phyloP scores from a whole-genome alignment of 768 basidiomycete species.

The Boletellus emodensis region DNA sequence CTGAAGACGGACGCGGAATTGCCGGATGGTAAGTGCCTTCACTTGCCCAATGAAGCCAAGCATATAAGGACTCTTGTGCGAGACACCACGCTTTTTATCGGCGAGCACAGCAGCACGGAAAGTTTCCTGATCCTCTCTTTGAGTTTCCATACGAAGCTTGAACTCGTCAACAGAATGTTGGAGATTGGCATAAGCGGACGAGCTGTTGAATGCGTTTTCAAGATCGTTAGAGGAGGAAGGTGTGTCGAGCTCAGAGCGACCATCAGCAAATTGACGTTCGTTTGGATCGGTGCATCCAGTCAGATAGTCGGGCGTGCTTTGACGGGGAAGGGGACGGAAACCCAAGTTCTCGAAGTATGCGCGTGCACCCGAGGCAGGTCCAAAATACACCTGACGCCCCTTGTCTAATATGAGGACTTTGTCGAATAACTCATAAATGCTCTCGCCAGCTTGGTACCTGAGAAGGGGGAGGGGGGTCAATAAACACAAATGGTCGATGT shows the following conservation, averaged over 20 bases:
- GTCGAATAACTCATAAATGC: slow-evolving; percentile 75
- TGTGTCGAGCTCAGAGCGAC: slow-evolving; percentile 52
- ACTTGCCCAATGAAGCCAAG: slow-evolving; percentile 76
- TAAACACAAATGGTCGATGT: neutral
- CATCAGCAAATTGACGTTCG: slow-evolving; percentile 74
- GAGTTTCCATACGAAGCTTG: slow-evolving; percentile 51
- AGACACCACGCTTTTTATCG: slow-evolving; percentile 76
- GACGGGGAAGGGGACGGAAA: slow-evolving; percentile 70
- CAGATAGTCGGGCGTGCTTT: slow-evolving; percentile 83
- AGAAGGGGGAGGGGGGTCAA: neutral
- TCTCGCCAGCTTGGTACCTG: slow-evolving; percentile 80
- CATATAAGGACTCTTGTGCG: slow-evolving; percentile 78
- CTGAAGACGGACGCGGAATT: slow-evolving; percentile 71
- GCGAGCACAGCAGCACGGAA: slow-evolving; percentile 73
- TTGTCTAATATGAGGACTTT: slow-evolving; percentile 82
- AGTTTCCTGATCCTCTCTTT: slow-evolving; percentile 64
- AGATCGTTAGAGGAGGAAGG: slow-evolving; percentile 64
- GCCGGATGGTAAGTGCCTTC: slow-evolving; percentile 60
- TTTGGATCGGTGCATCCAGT: slow-evolving; percentile 82
- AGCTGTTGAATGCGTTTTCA: slow-evolving; percentile 56
- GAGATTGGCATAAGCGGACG: slow-evolving; percentile 43
- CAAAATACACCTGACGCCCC: slow-evolving; percentile 80
- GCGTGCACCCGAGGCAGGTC: slow-evolving; percentile 68
- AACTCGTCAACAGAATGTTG: slow-evolving; percentile 51
- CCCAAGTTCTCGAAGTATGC: slow-evolving; percentile 75